Conservation (phyloP, 768 basidiomycete genomes). For the Trametes cingulata region DNA sequence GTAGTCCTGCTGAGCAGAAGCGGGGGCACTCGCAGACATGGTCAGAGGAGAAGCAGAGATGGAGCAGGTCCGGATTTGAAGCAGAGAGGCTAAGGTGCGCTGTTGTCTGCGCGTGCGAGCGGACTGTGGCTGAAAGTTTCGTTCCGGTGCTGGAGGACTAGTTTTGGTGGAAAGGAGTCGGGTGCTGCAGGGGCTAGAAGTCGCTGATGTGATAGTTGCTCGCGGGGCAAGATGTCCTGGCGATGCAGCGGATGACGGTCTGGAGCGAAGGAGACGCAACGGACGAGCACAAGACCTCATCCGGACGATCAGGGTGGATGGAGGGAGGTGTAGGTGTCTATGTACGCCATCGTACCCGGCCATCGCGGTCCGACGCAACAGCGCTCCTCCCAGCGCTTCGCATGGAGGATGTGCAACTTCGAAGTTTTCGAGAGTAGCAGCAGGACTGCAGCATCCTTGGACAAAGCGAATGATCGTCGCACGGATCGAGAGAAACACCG, state of each 20-base stretch:
- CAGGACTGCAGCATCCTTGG: too few species aligned
- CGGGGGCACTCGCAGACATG: slow-evolving; percentile 10
- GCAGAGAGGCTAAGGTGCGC: background rate
- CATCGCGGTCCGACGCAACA: background rate
- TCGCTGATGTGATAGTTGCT: background rate
- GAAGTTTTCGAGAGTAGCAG: too few species aligned
- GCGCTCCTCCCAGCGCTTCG: background rate
- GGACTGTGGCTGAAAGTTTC: background rate
- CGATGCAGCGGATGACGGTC: background rate
- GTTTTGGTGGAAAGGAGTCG: background rate
- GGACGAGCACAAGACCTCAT: slow-evolving; percentile 2
- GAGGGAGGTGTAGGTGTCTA: slow-evolving; percentile 5
- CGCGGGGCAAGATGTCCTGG: background rate
- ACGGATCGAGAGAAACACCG: too few species aligned
- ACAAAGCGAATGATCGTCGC: too few species aligned
- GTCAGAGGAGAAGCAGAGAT: slow-evolving; percentile 2
- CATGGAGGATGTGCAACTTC: background rate
- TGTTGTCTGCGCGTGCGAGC: background rate
- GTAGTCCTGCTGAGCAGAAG: slow-evolving; percentile 30
- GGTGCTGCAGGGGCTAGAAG: background rate
- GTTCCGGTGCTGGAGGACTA: too few species aligned
- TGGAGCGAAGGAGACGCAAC: background rate
- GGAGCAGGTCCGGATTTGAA: slow-evolving; percentile 6
- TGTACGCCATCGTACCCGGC: slow-evolving; percentile 1
- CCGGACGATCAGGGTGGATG: slow-evolving; percentile 1